Conservation (phyloP, 2,329 filamentous ascomycete genomes). For the Colletotrichum sp. region DNA sequence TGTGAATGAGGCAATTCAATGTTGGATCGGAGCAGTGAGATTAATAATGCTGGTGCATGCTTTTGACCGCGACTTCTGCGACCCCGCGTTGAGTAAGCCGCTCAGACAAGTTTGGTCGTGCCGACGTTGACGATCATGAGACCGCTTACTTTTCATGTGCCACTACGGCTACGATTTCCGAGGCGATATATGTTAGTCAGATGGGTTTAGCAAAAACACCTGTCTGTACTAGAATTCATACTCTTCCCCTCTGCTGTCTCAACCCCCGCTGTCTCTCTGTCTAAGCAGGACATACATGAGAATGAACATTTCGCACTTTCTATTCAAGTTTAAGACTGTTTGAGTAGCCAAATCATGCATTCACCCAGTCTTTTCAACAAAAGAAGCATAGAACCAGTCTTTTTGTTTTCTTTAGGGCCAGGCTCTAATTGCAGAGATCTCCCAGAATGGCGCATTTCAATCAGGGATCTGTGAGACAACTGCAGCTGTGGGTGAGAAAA, state of each 20-base stretch:
- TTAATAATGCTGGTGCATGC: neutral
- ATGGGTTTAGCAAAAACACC: neutral
- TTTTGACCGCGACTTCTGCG: neutral
- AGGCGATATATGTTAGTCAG: neutral
- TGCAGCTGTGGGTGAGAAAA: neutral
- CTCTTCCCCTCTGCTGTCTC: neutral
- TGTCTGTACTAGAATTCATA: neutral
- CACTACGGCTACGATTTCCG: neutral
- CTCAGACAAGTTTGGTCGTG: neutral
- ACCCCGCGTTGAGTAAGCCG: neutral
- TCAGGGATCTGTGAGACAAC: neutral
- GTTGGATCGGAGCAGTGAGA: neutral
- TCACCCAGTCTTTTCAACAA: neutral
- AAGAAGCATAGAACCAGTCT: neutral
- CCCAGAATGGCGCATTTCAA: neutral
- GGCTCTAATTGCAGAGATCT: neutral
- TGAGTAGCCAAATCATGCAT: accelerated
- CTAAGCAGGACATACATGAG: neutral
- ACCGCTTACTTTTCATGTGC: neutral
- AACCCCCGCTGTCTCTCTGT: neutral
- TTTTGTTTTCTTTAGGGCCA: neutral
- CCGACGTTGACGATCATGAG: neutral
- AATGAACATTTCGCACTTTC: accelerated
- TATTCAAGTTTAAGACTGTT: neutral
- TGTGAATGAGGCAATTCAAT: neutral